Base-by-base conservation (phyloP, 495 filamentous ascomycete species). In the Xylaria nigripes region DNA sequence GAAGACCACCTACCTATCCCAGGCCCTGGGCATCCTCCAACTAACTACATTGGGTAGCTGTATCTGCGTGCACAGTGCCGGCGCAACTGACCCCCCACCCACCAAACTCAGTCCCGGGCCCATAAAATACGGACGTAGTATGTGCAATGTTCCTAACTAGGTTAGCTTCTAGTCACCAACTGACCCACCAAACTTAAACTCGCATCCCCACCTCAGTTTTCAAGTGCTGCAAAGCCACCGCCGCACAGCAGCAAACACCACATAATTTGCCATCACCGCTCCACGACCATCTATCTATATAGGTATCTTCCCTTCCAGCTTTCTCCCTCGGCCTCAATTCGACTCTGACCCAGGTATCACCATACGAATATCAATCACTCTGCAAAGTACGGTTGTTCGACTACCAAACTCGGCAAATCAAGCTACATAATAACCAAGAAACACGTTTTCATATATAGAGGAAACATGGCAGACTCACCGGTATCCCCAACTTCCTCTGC, bases 401-500 rank as follows among this genome's bases (percentile, higher is more conserved):
- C 15, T 36, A 36, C 13, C 32, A 36, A 12, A 36, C 8, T 36
- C 32, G 32, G 15, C 13, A 29, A 29, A n/a, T n/a, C n/a, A n/a
- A n/a, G n/a, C 25, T 9, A 36, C 4, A 36, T 8, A 9, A 13
- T 8, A 2, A 36, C 2, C 32, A 5, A 36, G 5, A 36, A 5
- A 15, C 32, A 36, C 32, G 4, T 36, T 12, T 36, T 36, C 32
- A 5, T 13, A 9, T 2, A 30, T 30, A 36, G 5, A 45, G 21
- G 24, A 48, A 63, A 34, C 32, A 66, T 66, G 63, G 58, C 61
- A 23, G 63, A 32, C 44, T 58, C 62, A 16, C 64, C 50, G 45
- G 66, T 71, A 23, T 57, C 66, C 9, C 60, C 69, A 29, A 66
- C 61, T 42, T 66, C 61, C 13, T 61, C 66, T 4, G 16, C 38